Evolutionary conservation across 345 rosid species (phyloP), one percentile per base, ranked within the genome.

Genomic region (Fremontodendron californicum): DNA sequence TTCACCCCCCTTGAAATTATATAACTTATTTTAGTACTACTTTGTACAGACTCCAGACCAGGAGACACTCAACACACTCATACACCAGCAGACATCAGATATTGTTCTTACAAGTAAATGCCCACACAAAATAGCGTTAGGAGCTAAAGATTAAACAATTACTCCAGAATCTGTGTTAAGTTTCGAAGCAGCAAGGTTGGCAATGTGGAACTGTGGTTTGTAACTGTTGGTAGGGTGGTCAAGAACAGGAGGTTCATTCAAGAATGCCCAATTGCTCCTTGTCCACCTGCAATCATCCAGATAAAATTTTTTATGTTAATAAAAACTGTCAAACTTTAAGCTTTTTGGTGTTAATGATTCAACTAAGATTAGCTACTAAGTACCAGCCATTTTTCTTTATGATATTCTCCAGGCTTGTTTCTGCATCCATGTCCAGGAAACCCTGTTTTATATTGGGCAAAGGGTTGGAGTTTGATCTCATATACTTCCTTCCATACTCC

Each of bases 201-300:
- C 97, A 29, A 91, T 29, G 77, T 92, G 74, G 77, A 86, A 90
- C 78, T 92, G 98, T 5, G 98, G 49, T 1, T 78, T 75, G 74
- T 91, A 92, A 23, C 45, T 82, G 78, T 84, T 86, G 52, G 87
- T 76, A 71, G 84, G 35, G 9, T 83, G 77, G 70, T 90, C 94
- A 12, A 80, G 77, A 51, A 87, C 91, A 0, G 91, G 93, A 0
- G 96, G 90, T 79, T 93, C 98, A 64, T 95, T 93, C 58, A 95
- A 84, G 82, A 92, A 93, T 19, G 99, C 98, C 96, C 78, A 90
- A 69, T 80, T 89, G 87, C 98, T 95, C 70, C 90, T 81, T 5
- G 72, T 90, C 98, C 99, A 95, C 98, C 98, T 90, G 75, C 81
- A 54, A 31, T 66, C 37, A 29, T 55, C 58, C 45, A 43, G 15